Percentiles rank a stretch among this genome's conserved stretches.
These are phyloP conservation scores for Aspergillus proliferans DNA, from an alignment of 2,329 filamentous ascomycete species.

Conservation along the genomic window DNA sequence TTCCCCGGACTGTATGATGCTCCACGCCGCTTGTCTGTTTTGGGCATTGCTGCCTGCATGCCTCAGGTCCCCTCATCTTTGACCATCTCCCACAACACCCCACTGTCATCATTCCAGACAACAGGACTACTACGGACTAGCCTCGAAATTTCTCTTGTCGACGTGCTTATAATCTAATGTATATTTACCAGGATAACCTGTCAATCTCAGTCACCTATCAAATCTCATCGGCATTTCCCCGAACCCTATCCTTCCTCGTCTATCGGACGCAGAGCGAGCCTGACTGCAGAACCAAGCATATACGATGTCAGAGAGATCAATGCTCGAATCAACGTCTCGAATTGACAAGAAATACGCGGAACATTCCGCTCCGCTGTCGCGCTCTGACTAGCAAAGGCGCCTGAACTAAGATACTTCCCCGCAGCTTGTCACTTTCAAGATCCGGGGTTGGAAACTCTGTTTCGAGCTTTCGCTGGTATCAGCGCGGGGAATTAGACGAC, in stretches of 20 bases:
- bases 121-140: not conserved
- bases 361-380: not conserved
- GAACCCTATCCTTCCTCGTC: not conserved
- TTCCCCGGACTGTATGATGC: not conserved
- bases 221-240: not conserved
- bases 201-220: not conserved
- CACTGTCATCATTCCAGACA: no score
- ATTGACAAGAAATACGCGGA: not conserved
- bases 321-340: not conserved
- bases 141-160: not conserved
- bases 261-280: not conserved
- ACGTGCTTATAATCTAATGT: no score
- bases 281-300: not conserved
- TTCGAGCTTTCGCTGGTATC: conserved; percentile 21
- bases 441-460: not conserved
- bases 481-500: conserved; percentile 18
- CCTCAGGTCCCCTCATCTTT: not conserved
- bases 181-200: not conserved
- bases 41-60: not conserved
- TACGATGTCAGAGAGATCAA: not conserved
- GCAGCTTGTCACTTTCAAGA: not conserved
- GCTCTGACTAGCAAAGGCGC: not conserved
- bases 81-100: no score
- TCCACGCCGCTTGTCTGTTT: not conserved
- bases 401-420: not conserved